phyloP scores from a whole-genome alignment of 2,329 filamentous ascomycete genomes.

The Penicillium oxalicum region DNA sequence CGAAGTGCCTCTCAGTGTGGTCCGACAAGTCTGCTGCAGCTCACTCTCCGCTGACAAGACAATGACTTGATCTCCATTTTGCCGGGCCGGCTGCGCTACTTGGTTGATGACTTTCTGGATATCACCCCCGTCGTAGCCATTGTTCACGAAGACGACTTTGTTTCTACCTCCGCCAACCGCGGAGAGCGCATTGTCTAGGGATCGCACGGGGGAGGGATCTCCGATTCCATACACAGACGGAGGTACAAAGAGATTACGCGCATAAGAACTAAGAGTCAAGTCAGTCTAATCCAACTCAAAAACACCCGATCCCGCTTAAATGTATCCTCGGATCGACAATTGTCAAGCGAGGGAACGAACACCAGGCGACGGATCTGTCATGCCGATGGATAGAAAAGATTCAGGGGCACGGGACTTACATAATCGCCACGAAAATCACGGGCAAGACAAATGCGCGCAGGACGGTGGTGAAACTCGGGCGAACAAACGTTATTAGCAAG shows the following conservation, averaged over 20 bases:
- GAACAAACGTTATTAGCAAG: conserved; percentile 48
- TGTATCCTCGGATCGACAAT: too few species aligned
- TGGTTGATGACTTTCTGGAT: conserved; percentile 65
- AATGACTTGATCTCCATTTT: conserved; percentile 43
- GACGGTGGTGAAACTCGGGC: conserved; percentile 50
- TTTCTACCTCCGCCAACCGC: conserved; percentile 55
- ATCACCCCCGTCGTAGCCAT: conserved; percentile 60
- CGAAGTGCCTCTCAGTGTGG: conserved; percentile 60
- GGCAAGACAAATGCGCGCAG: conserved; percentile 53
- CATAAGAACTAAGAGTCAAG: conserved; percentile 50
- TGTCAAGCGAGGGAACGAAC: too few species aligned
- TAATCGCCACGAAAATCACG: conserved; percentile 48
- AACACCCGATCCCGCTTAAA: not conserved
- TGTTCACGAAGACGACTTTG: conserved; percentile 74
- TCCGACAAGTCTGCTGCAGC: conserved; percentile 58
- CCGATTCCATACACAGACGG: conserved; percentile 71
- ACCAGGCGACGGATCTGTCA: not conserved
- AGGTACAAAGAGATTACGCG: conserved; percentile 76
- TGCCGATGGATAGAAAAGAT: not conserved
- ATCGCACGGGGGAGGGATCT: conserved; percentile 53
- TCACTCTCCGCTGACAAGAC: conserved; percentile 52
- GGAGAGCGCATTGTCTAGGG: conserved; percentile 58
- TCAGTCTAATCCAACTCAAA: not conserved
- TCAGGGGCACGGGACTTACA: conserved; percentile 20
- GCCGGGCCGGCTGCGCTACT: conserved; percentile 54